Evolutionary conservation across 257 asterid species (phyloP).

Genomic region (Avicennia marina): DNA sequence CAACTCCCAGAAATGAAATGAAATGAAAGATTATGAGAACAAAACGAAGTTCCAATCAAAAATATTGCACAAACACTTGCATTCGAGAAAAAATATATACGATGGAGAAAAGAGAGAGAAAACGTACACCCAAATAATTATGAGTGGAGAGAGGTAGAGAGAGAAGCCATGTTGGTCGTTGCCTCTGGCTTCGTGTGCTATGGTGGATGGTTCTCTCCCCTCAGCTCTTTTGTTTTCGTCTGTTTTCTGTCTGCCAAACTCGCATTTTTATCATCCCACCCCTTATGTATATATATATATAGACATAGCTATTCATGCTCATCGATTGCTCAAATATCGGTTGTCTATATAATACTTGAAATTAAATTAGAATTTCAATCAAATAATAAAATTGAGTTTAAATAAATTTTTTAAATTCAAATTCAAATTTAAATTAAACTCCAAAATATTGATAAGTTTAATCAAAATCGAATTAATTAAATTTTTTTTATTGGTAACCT

Average conservation of each 20-base stretch:
- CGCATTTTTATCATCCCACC: conserved; percentile 21
- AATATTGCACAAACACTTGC: conserved; percentile 3
- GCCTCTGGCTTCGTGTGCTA: conserved; percentile 31
- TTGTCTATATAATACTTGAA: too few species aligned
- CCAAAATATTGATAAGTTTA: too few species aligned
- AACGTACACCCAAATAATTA: conserved; percentile 26
- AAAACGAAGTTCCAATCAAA: conserved; percentile 10
- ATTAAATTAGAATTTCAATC: too few species aligned
- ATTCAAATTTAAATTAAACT: too few species aligned
- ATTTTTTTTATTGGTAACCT: too few species aligned
- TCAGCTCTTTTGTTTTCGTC: conserved; percentile 36
- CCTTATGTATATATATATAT: neutral
- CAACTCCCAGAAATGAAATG: conserved; percentile 8
- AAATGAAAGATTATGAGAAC: neutral
- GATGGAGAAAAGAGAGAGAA: conserved; percentile 14
- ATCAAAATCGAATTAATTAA: too few species aligned
- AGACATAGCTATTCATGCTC: too few species aligned
- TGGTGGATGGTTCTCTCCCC: conserved; percentile 41
- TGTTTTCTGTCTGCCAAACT: conserved; percentile 17
- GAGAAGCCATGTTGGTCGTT: conserved; percentile 39
- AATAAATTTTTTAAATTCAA: too few species aligned
- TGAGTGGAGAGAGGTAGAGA: conserved; percentile 35
- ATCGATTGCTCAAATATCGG: too few species aligned
- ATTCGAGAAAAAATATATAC: neutral
- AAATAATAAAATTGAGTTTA: too few species aligned